These are phyloP conservation scores for Podospora sp. DNA, from an alignment of 495 filamentous ascomycete genomes.

Conservation along the genomic window DNA sequence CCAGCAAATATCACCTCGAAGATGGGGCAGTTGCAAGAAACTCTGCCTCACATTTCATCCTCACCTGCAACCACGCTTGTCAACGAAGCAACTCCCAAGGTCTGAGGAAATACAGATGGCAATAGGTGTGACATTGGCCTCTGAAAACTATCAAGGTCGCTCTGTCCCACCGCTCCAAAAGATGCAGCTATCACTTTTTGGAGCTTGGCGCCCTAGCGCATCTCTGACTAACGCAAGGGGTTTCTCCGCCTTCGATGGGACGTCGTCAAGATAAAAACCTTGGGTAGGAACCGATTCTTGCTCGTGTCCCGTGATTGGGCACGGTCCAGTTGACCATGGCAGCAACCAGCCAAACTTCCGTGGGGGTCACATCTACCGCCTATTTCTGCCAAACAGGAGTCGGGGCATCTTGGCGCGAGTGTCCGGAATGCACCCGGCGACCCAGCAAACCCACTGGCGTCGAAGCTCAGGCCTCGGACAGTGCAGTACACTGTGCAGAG, in stretches of 20 bases:
- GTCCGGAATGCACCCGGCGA: conserved; percentile 16
- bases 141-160: not conserved
- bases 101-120: no score
- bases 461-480: not conserved
- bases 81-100: no score
- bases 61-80: not conserved
- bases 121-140: conserved; percentile 9
- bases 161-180: not conserved
- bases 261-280: not conserved
- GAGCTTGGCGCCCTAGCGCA: not conserved
- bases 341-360: not conserved
- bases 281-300: not conserved
- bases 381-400: not conserved
- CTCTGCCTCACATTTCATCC: not conserved
- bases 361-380: conserved; percentile 9
- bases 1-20: conserved; percentile 17
- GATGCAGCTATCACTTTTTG: not conserved
- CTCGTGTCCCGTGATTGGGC: conserved; percentile 15
- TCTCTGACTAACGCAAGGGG: conserved; percentile 12
- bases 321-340: not conserved
- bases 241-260: not conserved
- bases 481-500: not conserved
- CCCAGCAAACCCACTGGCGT: not conserved
- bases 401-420: not conserved
- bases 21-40: not conserved